Conservation (phyloP, 768 basidiomycete genomes). For the Strobilomyces echinocephalus region DNA sequence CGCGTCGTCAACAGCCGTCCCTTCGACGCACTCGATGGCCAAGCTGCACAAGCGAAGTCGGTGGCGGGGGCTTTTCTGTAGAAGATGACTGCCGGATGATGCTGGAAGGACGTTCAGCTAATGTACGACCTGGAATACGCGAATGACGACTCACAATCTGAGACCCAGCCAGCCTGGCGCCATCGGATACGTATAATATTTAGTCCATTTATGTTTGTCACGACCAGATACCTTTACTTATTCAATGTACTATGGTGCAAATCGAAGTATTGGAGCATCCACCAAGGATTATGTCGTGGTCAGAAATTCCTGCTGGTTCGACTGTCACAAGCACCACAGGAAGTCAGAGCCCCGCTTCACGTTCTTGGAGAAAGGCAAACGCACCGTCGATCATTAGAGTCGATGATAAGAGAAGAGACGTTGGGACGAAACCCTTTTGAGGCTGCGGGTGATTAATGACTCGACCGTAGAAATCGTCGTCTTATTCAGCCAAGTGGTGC, state of each 20-base stretch:
- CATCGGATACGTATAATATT: not conserved
- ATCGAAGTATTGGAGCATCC: not conserved
- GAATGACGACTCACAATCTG: not conserved
- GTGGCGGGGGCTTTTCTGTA: not conserved
- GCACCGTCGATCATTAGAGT: too few species aligned
- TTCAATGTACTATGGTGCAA: constrained; percentile 4
- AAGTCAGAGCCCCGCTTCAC: too few species aligned
- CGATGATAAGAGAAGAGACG: too few species aligned
- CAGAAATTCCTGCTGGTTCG: too few species aligned
- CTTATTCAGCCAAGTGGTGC: too few species aligned
- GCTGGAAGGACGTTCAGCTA: not conserved
- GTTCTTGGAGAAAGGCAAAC: too few species aligned
- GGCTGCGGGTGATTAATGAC: too few species aligned
- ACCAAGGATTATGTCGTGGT: too few species aligned
- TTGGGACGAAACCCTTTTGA: too few species aligned
- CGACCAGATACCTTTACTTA: not conserved
- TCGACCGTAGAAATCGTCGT: too few species aligned
- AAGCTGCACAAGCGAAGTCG: not conserved
- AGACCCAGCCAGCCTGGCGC: not conserved
- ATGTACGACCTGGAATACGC: not conserved
- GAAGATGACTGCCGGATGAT: not conserved
- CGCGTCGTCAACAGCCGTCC: not conserved
- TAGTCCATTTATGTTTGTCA: not conserved
- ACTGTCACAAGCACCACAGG: too few species aligned
- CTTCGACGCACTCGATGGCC: not conserved